These are phyloP conservation scores for Volvox reticuliferus DNA, from an alignment of 139 green algal species.

Conservation along the genomic window DNA sequence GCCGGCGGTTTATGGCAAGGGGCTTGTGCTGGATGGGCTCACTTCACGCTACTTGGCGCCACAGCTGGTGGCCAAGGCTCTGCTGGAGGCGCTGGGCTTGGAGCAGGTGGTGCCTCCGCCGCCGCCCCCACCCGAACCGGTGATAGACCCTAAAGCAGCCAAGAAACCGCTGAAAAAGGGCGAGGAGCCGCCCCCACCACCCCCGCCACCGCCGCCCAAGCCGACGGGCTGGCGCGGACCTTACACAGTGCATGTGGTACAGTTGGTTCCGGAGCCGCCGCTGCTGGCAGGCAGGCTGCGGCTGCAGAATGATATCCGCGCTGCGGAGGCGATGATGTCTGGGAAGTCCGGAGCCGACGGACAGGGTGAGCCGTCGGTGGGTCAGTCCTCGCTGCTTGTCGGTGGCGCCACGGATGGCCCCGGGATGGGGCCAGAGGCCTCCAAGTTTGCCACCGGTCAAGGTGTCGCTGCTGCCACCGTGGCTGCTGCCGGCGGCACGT, in stretches of 20 bases:
- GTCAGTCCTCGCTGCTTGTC: background rate
- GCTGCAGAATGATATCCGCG: background rate
- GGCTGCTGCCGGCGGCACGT: background rate
- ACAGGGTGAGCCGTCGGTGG: background rate
- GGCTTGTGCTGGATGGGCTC: conserved; percentile 71
- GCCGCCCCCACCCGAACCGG: conserved; percentile 38
- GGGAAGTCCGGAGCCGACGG: background rate
- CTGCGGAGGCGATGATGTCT: background rate
- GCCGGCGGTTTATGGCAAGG: conserved; percentile 50
- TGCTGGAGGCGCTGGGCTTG: conserved; percentile 66
- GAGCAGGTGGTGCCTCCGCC: conserved; percentile 44
- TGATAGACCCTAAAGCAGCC: conserved; percentile 27
- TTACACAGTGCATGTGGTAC: conserved; percentile 46
- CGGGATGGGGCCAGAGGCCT: background rate
- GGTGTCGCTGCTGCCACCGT: background rate
- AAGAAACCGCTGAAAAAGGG: conserved; percentile 47
- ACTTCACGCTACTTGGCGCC: conserved; percentile 47
- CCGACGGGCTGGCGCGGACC: conserved; percentile 20
- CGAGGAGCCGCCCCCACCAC: conserved; percentile 24
- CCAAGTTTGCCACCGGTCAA: background rate
- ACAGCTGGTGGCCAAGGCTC: conserved; percentile 27
- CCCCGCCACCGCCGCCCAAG: conserved; percentile 14
- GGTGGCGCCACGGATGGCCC: background rate
- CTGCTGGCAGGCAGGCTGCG: conserved; percentile 1
- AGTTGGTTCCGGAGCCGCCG: conserved; percentile 9